A percentile compares a stretch with the other conserved stretches of the same genome.
These are phyloP conservation scores for Botrytis paeoniae DNA, from an alignment of 2,329 filamentous ascomycete genomes.

Conservation along the genomic window DNA sequence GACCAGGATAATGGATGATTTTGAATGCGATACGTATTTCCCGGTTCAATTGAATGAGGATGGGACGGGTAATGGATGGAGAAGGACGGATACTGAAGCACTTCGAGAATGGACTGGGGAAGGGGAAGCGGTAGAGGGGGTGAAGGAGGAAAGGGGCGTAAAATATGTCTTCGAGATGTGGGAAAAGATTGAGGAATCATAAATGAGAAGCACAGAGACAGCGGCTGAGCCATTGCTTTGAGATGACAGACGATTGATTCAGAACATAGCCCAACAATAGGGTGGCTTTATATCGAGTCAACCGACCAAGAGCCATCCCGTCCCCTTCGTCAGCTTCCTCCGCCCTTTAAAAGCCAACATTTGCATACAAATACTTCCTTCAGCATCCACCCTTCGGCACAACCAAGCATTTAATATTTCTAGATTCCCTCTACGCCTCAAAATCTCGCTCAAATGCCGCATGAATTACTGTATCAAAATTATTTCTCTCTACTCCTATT, in stretches of 20 bases:
- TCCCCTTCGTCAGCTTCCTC: too few relatives aligned
- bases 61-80: constrained; percentile 49
- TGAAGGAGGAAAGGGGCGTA: constrained; percentile 61
- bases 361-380: not conserved
- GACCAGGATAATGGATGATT: constrained; percentile 66
- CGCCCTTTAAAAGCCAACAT: not conserved
- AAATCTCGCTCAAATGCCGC: not conserved
- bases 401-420: not conserved
- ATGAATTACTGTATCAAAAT: not conserved
- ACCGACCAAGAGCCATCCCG: not conserved
- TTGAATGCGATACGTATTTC: constrained; percentile 75
- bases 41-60: constrained; percentile 51
- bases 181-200: constrained; percentile 48
- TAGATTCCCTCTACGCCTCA: not conserved
- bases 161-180: constrained; percentile 73
- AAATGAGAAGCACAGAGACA: not conserved
- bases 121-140: constrained; percentile 49
- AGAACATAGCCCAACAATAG: not conserved
- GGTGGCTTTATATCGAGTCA: not conserved
- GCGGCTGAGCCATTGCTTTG: too few relatives aligned
- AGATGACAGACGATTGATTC: not conserved
- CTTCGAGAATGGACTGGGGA: constrained; percentile 66
- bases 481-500: not conserved
- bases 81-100: constrained; percentile 48
- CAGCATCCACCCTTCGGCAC: not conserved